Evolutionary conservation across 176 grass and related monocot species (phyloP), one percentile per base, ranked within the genome.

Genomic region (Oryza brachyantha): DNA sequence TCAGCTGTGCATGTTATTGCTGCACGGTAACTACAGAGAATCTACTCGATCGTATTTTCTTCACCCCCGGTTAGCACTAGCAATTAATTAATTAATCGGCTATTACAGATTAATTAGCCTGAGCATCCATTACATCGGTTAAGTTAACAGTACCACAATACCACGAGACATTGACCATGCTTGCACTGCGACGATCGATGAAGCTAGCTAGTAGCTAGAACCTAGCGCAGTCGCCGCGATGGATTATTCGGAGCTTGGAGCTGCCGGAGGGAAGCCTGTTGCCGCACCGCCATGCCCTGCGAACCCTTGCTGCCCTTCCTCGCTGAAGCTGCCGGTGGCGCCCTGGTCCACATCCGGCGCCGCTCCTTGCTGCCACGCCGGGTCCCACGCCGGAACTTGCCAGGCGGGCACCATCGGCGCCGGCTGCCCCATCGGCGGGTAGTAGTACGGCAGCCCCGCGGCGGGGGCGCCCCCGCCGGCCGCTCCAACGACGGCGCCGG

Each of bases 341-440:
- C 85, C 83, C n/a, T 88, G 81, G 8, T 91, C 85, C 34, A 84
- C 84, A 26, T 83, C 81, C 48, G 48, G 19, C 8, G 57, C 22
- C 17, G 72, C 85, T 13, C 88, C 87, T 61, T 93, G 88, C 85
- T 87, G 86, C 84, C 84, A 87, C 25, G 85, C 65, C 35, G 88
- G 84, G 25, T 93, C 88, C 91, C 91, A 93, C 4, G 85, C 78
- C 16, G 91, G 88, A 32, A 93, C 91, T 21, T 89, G 91, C 91
- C 83, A 93, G 3, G 86, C 90, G 25, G 90, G 84, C 84, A 85
- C 82, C 81, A 87, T 79, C 26, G 86, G 83, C 26, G 86, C 83
- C 13, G 90, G 80, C 60, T 89, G 86, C 78, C 88, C 88, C 87
- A 90, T 86, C 25, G 91, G 81, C 34, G 88, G 88, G 4, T 93